Percentiles rank a stretch among this genome's conserved stretches.
Evolutionary conservation across 805 yeast genomes (phyloP).

Genomic region (Saccharomyces jurei): DNA sequence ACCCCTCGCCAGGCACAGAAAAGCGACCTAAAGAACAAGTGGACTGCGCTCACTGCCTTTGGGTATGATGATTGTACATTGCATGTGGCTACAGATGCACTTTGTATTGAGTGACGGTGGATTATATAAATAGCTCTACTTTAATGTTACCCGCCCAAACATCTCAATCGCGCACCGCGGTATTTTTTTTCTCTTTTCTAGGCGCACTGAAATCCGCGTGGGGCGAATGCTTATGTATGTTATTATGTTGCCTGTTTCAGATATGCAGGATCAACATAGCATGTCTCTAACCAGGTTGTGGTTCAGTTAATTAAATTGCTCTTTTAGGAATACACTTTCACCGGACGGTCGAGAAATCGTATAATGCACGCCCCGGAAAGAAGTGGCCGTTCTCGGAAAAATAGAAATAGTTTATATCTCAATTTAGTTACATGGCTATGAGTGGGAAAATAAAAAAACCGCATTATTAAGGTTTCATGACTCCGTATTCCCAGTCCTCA

Average conservation of each 20-base stretch:
- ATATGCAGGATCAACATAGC: neutral
- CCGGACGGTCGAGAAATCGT: neutral
- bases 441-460: neutral
- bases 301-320: neutral
- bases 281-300: neutral
- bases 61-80: neutral
- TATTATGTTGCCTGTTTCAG: neutral
- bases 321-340: neutral
- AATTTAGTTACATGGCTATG: neutral
- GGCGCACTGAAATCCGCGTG: neutral
- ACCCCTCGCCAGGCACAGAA: neutral
- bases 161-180: neutral
- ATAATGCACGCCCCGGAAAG: neutral
- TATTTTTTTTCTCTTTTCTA: neutral
- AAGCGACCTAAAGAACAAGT: neutral
- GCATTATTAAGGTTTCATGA: neutral
- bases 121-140: neutral
- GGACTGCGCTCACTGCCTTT: neutral
- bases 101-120: neutral
- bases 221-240: neutral
- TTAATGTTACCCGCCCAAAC: neutral
- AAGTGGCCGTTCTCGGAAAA: neutral
- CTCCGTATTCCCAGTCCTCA: neutral
- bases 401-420: neutral
- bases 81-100: neutral